Base-by-base conservation (phyloP, 192 early-diverging fungal species). In the Mortierella claussenii region DNA sequence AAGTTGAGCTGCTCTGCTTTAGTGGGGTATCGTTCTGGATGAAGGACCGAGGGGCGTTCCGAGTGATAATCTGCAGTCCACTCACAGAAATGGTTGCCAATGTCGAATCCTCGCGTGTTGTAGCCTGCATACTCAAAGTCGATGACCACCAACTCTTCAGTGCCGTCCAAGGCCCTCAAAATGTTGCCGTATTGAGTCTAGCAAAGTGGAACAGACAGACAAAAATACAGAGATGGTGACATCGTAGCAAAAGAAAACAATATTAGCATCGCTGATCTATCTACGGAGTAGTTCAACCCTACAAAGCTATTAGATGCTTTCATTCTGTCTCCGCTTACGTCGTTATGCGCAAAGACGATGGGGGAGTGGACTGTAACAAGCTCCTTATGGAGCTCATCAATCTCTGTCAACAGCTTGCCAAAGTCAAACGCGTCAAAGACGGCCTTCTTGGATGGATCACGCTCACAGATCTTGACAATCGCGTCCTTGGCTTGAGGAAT, bases 131-230 rank as follows among this genome's bases (percentile, higher is more conserved):
- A 95, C 64, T 94, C 93, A 64, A 92, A 93, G 55, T 95, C 93
- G 15, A 95, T 90, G 0, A 93, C 83, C 0, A 93, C 89, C 6
- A 95, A 76, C 51, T 90, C 86, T 43, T 80, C 83, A 3, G 79
- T 84, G 11, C 56, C 70, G 24, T 88, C 71, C 23, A 90, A 71
- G 3, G 73, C 30, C 43, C 88, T 81, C n/a, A 97, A 80, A 37
- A 97, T 90, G 65, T 97, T 97, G 34, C 95, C 95, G 67, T 93
- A 95, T 82, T 97, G 95, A 31, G 83, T 69, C 89, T 91, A 51
- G 47, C 30, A 21, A 9, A 40, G 18, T 43, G 42, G 2, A 47
- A 15, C 34, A 37, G 7, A 61, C 40, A 8, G 40, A 36, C 23
- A 50, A 59, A 40, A 67, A 30, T 23, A 47, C 9, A 20, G 15